Conservation (phyloP, 768 basidiomycete genomes). For the Leucocoprinus sp. region DNA sequence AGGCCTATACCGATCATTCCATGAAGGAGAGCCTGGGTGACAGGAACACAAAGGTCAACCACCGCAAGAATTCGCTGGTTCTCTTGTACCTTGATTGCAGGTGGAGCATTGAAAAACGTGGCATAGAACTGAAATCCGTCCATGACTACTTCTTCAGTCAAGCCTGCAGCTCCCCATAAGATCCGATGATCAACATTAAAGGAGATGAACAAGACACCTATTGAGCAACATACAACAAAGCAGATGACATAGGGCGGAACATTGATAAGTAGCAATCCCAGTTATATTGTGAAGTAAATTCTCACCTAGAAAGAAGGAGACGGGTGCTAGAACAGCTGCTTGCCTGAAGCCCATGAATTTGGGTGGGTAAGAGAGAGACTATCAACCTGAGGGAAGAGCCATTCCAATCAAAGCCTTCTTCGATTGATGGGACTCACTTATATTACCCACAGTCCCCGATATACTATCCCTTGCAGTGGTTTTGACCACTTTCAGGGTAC, state of each 20-base stretch:
- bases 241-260: conserved; percentile 9
- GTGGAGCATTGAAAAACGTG: conserved; percentile 89
- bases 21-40: conserved; percentile 71
- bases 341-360: conserved; percentile 77
- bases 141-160: conserved; percentile 55
- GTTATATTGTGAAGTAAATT: neutral
- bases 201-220: conserved; percentile 78
- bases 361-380: conserved; percentile 8
- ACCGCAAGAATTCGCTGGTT: neutral
- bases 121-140: conserved; percentile 88
- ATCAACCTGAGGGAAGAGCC: conserved; percentile 1
- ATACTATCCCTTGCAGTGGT: no score
- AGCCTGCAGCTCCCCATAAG: conserved; percentile 45
- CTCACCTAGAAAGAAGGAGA: conserved; percentile 86
- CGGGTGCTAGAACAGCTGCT: conserved; percentile 79
- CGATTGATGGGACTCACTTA: no score
- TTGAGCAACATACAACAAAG: neutral
- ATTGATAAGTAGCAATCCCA: conserved; percentile 12
- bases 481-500: no score
- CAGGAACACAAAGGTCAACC: neutral
- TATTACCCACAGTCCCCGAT: no score
- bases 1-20: conserved; percentile 76
- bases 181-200: conserved; percentile 84
- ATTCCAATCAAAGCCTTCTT: no score
- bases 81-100: conserved; percentile 82